A percentile compares a stretch with the other conserved stretches of the same genome.
These are phyloP conservation scores for Nannizziopsis arthrosporioides DNA, from an alignment of 2,329 filamentous ascomycete species.

Conservation along the genomic window DNA sequence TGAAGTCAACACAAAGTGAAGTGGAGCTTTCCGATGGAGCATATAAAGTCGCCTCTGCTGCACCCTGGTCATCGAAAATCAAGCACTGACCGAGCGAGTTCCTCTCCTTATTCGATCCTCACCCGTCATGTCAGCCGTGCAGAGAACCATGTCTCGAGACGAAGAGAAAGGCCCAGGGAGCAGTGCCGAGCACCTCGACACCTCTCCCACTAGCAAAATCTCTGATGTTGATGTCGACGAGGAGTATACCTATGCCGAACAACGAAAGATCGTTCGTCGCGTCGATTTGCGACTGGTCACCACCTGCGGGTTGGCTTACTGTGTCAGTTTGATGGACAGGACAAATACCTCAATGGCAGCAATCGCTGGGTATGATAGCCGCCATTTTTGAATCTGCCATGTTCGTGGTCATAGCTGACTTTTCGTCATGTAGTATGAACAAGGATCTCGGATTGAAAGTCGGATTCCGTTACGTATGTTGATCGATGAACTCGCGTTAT, in stretches of 20 bases:
- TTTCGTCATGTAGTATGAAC: constrained; percentile 15
- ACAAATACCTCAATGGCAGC: constrained; percentile 63
- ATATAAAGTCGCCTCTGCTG: too few species aligned
- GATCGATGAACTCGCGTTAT: not conserved
- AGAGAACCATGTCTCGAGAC: constrained; percentile 9
- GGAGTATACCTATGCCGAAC: constrained; percentile 47
- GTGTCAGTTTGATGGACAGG: constrained; percentile 64
- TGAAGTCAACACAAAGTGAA: not conserved
- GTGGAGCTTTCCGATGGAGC: too few species aligned
- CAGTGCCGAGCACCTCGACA: constrained; percentile 10
- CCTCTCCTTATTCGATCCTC: not conserved
- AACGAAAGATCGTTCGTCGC: constrained; percentile 55
- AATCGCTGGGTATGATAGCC: constrained; percentile 47
- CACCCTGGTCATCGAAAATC: not conserved
- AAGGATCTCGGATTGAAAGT: constrained; percentile 21
- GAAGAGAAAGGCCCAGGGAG: constrained; percentile 11
- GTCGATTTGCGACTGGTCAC: constrained; percentile 56
- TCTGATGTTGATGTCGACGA: constrained; percentile 16
- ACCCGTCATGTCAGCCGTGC: not conserved
- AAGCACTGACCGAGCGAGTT: not conserved
- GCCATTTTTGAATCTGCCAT: not conserved
- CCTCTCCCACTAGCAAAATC: constrained; percentile 1
- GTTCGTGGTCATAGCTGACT: not conserved
- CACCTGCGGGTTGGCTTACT: constrained; percentile 57
- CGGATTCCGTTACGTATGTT: constrained; percentile 19